Conservation (phyloP, 768 basidiomycete genomes). For the Boletus subparvulus region DNA sequence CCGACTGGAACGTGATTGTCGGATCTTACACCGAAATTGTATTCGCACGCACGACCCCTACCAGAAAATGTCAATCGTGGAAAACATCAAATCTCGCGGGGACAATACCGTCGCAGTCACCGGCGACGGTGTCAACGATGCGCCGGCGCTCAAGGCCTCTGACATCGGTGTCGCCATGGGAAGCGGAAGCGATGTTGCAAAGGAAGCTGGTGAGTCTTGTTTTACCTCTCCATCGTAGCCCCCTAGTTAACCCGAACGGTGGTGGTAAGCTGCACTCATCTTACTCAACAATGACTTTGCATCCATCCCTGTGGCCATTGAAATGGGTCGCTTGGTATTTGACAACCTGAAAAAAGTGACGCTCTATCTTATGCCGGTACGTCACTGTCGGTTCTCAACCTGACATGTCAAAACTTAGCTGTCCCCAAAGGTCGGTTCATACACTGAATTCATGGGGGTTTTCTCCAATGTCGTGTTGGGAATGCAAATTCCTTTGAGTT, state of each 20-base stretch:
- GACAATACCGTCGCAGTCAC: slow-evolving; percentile 52
- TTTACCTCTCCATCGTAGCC: background rate
- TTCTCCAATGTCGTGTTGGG: slow-evolving; percentile 57
- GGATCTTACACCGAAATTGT: slow-evolving; percentile 44
- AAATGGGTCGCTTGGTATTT: slow-evolving; percentile 58
- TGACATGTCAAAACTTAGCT: background rate
- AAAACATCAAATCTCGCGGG: slow-evolving; percentile 47
- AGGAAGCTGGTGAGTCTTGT: slow-evolving; percentile 48
- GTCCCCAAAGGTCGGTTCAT: slow-evolving; percentile 45
- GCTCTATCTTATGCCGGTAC: slow-evolving; percentile 45
- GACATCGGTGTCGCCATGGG: slow-evolving; percentile 59
- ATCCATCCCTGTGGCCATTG: slow-evolving; percentile 56
- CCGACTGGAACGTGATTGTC: slow-evolving; percentile 42
- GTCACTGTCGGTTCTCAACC: background rate
- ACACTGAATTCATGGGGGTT: slow-evolving; percentile 59
- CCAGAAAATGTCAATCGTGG: slow-evolving; percentile 60
- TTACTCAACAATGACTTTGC: slow-evolving; percentile 59
- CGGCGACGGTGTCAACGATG: slow-evolving; percentile 60
- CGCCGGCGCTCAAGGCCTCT: slow-evolving; percentile 49
- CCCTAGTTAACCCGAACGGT: background rate
- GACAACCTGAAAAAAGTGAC: slow-evolving; percentile 58
- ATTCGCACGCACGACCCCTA: slow-evolving; percentile 55
- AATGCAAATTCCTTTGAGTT: slow-evolving; percentile 56
- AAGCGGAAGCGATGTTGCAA: slow-evolving; percentile 49
- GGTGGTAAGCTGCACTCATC: slow-evolving; percentile 41